A percentile compares a stretch with the other conserved stretches of the same genome.
phyloP scores from a whole-genome alignment of 176 grass and related monocot genomes.

The Carex parvula region DNA sequence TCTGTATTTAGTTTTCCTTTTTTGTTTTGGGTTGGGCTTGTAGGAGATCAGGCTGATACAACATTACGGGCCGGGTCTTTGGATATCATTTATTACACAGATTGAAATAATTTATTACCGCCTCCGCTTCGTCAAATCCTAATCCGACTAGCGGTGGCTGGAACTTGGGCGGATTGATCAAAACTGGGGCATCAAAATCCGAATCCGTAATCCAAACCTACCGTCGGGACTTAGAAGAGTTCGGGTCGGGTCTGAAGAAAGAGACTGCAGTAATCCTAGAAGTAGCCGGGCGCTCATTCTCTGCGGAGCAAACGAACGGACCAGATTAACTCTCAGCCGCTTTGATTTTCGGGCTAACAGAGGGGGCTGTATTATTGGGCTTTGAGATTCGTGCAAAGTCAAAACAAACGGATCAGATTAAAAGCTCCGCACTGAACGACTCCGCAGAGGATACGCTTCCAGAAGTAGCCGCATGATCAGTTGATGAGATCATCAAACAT shows the following conservation, averaged over 20 bases:
- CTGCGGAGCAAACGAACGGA: no score
- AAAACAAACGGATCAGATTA: no score
- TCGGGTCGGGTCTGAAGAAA: constrained; percentile 78
- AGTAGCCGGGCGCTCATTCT: no score
- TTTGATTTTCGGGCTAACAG: no score
- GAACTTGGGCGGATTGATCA: constrained; percentile 67
- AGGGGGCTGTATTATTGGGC: no score
- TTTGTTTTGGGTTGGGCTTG: background rate
- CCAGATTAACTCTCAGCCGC: no score
- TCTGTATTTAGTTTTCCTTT: background rate
- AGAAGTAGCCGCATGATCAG: constrained; percentile 55
- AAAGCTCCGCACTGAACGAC: no score
- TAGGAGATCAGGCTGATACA: background rate
- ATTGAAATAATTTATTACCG: background rate
- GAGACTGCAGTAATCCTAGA: constrained; percentile 78
- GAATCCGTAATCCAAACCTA: constrained; percentile 87
- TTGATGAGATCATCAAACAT: constrained; percentile 78
- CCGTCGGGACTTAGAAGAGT: constrained; percentile 88
- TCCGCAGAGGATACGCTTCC: no score
- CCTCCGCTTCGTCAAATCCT: constrained; percentile 12
- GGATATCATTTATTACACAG: background rate
- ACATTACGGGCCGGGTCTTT: background rate
- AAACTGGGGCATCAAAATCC: constrained; percentile 70
- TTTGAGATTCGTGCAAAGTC: no score
- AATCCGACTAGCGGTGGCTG: constrained; percentile 25